Conservation (phyloP, 441 rosid genomes). For the Erodium texanum region DNA sequence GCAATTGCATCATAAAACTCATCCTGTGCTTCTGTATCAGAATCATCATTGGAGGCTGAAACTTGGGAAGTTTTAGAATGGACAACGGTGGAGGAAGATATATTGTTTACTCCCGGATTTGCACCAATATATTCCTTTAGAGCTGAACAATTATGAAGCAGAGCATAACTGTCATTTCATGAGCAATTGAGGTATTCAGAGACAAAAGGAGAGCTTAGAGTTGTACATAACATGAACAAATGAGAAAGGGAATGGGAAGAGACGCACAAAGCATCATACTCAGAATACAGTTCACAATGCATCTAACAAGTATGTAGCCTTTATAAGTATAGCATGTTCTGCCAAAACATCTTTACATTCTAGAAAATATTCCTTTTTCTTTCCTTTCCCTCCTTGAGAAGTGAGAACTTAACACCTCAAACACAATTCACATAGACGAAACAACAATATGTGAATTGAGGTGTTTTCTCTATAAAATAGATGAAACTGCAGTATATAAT, state of each 20-base stretch:
- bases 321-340: neutral
- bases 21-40: slow-evolving; percentile 57
- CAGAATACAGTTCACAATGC: neutral
- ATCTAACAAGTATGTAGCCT: neutral
- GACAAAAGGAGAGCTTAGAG: neutral
- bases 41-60: slow-evolving; percentile 41
- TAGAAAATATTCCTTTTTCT: neutral
- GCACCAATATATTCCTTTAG: slow-evolving; percentile 93
- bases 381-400: neutral
- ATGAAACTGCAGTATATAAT: neutral
- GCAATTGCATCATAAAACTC: slow-evolving; percentile 91
- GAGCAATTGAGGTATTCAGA: neutral
- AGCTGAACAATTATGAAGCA: slow-evolving; percentile 44
- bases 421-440: neutral
- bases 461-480: neutral
- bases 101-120: slow-evolving; percentile 65
- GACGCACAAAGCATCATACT: neutral
- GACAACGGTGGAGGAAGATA: slow-evolving; percentile 42
- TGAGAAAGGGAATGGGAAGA: slow-evolving; percentile 1
- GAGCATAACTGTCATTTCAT: slow-evolving; percentile 10
- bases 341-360: neutral
- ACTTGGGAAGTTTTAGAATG: slow-evolving; percentile 47
- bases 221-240: neutral
- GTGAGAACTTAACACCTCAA: neutral
- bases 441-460: neutral